phyloP scores from a whole-genome alignment of 2,329 filamentous ascomycete genomes.

The Fusarium xylarioides region DNA sequence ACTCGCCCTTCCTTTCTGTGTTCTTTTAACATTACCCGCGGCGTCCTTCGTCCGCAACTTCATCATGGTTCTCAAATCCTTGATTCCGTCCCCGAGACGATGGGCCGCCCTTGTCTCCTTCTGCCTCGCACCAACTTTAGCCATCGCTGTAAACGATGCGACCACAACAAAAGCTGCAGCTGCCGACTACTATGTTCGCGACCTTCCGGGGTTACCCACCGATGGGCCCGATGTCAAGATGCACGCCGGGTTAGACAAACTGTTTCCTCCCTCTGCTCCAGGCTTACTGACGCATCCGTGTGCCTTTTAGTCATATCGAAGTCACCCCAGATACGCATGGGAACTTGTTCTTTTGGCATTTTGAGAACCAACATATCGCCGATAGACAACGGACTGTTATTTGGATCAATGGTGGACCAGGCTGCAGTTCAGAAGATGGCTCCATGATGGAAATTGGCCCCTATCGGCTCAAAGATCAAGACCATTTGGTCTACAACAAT shows the following conservation, averaged over 20 bases:
- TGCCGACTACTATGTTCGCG: conserved; percentile 89
- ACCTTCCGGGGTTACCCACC: conserved; percentile 83
- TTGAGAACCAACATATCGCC: conserved; percentile 93
- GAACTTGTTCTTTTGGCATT: conserved; percentile 99
- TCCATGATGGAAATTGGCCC: conserved; percentile 96
- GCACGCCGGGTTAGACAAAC: conserved; percentile 86
- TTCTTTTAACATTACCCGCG: conserved; percentile 11
- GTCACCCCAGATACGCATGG: conserved; percentile 85
- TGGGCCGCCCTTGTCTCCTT: conserved; percentile 49
- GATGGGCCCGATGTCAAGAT: conserved; percentile 83
- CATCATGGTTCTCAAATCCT: conserved; percentile 41
- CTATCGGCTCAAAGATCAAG: conserved; percentile 82
- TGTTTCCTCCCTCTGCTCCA: neutral
- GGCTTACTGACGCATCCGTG: conserved; percentile 35
- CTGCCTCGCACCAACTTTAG: conserved; percentile 54
- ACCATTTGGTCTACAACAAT: conserved; percentile 79
- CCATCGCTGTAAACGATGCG: conserved; percentile 39
- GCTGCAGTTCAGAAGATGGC: conserved; percentile 97
- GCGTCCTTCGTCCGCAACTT: conserved; percentile 31
- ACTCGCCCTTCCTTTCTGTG: conserved; percentile 7
- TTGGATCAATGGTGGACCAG: conserved; percentile 97
- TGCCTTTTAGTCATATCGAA: conserved; percentile 80
- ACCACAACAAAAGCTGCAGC: conserved; percentile 45
- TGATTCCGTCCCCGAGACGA: conserved; percentile 39
- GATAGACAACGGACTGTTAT: conserved; percentile 90